Conservation (phyloP, 306 rosid genomes). For the Acacia melanoxylon region DNA sequence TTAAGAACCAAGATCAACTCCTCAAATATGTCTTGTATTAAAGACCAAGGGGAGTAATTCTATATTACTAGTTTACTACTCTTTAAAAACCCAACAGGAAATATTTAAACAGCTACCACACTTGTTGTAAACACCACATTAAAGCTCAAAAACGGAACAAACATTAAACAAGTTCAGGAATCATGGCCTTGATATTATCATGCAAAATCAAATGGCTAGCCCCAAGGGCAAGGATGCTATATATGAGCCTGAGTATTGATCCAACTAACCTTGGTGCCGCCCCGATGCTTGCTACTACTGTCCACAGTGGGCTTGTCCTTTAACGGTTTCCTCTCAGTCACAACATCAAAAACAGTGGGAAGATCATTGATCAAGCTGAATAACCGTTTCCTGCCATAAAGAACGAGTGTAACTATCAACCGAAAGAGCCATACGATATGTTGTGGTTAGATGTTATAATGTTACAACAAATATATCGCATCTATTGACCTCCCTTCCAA, state of each 20-base stretch:
- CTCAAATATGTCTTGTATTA: too few species aligned
- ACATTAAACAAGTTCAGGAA: background rate
- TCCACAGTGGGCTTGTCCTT: slow-evolving; percentile 88
- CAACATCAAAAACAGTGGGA: slow-evolving; percentile 95
- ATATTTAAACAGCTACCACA: background rate
- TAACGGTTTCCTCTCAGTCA: slow-evolving; percentile 79
- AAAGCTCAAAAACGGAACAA: background rate
- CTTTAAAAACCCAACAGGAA: background rate
- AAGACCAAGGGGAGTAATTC: too few species aligned
- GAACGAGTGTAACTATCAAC: slow-evolving; percentile 22
- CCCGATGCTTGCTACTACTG: slow-evolving; percentile 87
- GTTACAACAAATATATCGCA: slow-evolving; percentile 3
- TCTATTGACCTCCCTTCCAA: slow-evolving; percentile 3
- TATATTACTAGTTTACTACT: background rate
- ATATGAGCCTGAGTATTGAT: background rate
- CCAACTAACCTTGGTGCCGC: slow-evolving; percentile 71
- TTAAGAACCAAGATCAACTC: too few species aligned
- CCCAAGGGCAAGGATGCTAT: background rate
- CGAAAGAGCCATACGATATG: slow-evolving; percentile 15
- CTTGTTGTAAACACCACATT: background rate
- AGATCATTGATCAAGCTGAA: slow-evolving; percentile 96
- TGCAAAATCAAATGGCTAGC: background rate
- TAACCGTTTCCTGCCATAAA: slow-evolving; percentile 76
- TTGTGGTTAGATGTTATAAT: slow-evolving; percentile 9
- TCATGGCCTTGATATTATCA: background rate